Evolutionary conservation across 495 filamentous ascomycete genomes (phyloP).

Genomic region (Platismatia glauca): DNA sequence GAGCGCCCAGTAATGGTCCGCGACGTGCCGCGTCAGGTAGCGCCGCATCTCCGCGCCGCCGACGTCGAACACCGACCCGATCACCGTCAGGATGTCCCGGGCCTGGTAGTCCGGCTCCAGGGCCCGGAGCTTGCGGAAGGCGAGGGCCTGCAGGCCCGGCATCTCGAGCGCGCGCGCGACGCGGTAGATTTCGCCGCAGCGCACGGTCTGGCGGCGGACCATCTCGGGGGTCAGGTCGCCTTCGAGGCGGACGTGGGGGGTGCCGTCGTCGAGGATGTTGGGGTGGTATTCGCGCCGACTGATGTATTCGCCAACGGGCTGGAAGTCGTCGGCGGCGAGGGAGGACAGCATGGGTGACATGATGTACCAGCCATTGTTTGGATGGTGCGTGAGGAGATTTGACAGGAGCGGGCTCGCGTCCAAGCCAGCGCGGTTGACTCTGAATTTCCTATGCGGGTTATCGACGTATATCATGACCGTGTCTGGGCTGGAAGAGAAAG

Average conservation of each 20-base stretch:
- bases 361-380: constrained; percentile 8
- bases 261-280: constrained; percentile 16
- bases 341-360: constrained; percentile 18
- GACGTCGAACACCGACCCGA: not conserved
- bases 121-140: constrained; percentile 19
- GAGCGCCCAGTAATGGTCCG: constrained; percentile 5
- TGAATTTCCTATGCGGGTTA: constrained; percentile 12
- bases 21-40: constrained; percentile 10
- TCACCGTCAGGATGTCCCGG: constrained; percentile 2
- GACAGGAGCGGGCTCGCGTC: constrained; percentile 10
- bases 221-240: not conserved
- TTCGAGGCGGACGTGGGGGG: constrained; percentile 12
- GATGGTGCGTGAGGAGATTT: not conserved
- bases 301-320: constrained; percentile 15
- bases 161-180: constrained; percentile 15
- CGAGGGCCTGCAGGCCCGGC: constrained; percentile 16
- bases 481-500: constrained; percentile 2
- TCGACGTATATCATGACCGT: constrained; percentile 18
- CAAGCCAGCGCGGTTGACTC: constrained; percentile 2
- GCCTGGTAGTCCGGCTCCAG: constrained; percentile 5
- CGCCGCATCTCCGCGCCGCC: constrained; percentile 5
- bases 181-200: constrained; percentile 12
- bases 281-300: constrained; percentile 18
- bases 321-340: constrained; percentile 9
- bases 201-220: not conserved